Conservation (phyloP, 768 basidiomycete species). For the Pulveroboletus sp. region DNA sequence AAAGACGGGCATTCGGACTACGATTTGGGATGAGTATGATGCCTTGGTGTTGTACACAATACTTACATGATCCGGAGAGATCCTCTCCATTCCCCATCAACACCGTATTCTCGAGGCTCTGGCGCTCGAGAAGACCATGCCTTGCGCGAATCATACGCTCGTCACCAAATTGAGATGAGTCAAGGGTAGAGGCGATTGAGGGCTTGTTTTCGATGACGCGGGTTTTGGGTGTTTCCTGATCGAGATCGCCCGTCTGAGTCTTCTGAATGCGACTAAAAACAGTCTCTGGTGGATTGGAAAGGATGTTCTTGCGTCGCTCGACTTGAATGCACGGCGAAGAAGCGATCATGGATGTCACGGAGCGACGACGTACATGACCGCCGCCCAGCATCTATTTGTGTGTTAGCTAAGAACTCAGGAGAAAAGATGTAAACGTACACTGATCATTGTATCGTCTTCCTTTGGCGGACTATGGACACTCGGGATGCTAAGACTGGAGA, state of each 20-base stretch:
- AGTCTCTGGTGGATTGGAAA: constrained; percentile 22
- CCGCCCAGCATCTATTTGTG: constrained; percentile 72
- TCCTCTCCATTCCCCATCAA: constrained; percentile 70
- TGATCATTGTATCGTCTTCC: constrained; percentile 84
- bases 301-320: constrained; percentile 58
- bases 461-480: constrained; percentile 46
- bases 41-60: background rate
- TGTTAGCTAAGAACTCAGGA: background rate
- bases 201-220: constrained; percentile 55
- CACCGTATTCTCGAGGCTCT: constrained; percentile 65
- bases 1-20: constrained; percentile 58
- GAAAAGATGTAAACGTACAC: constrained; percentile 40
- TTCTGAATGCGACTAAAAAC: constrained; percentile 38
- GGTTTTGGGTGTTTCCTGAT: constrained; percentile 37
- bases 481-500: constrained; percentile 60
- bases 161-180: constrained; percentile 60
- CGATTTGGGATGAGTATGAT: constrained; percentile 3
- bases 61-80: constrained; percentile 46
- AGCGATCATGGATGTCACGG: constrained; percentile 64
- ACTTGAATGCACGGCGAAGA: constrained; percentile 66
- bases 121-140: constrained; percentile 58
- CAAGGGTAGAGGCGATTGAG: constrained; percentile 60
- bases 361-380: constrained; percentile 67
- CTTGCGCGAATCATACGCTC: constrained; percentile 68
- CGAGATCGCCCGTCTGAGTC: background rate